phyloP scores from a whole-genome alignment of 495 filamentous ascomycete genomes.

The Lentithecium fluviatile region DNA sequence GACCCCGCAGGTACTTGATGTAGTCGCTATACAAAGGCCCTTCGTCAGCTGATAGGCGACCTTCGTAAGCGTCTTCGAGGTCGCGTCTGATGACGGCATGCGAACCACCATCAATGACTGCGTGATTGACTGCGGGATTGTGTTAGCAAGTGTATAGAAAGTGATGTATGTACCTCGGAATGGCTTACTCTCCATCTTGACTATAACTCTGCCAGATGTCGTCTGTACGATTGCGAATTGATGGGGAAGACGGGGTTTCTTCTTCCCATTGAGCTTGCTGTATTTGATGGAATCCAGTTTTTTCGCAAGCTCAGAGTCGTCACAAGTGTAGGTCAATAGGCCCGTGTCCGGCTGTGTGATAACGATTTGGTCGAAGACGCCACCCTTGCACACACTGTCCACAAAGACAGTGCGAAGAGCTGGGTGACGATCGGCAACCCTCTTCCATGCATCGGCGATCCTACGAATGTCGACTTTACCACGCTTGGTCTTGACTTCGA shows the following conservation, averaged over 20 bases:
- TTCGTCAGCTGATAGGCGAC: slow-evolving; percentile 38
- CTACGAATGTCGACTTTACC: slow-evolving; percentile 43
- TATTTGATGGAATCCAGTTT: slow-evolving; percentile 45
- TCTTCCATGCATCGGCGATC: slow-evolving; percentile 53
- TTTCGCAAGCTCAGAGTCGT: slow-evolving; percentile 41
- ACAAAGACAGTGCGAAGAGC: slow-evolving; percentile 57
- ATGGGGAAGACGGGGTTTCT: slow-evolving; percentile 48
- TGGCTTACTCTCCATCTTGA: slow-evolving; percentile 58
- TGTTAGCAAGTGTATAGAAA: too few species aligned
- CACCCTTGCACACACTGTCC: slow-evolving; percentile 52
- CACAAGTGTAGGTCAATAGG: slow-evolving; percentile 46
- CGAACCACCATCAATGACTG: slow-evolving; percentile 52
- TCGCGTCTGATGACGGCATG: slow-evolving; percentile 52
- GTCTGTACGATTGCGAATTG: slow-evolving; percentile 52
- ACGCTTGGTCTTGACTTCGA: slow-evolving; percentile 44
- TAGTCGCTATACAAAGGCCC: slow-evolving; percentile 57
- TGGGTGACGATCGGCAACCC: slow-evolving; percentile 55
- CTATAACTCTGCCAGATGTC: slow-evolving; percentile 42
- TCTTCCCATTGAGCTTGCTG: slow-evolving; percentile 42
- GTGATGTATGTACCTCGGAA: too few species aligned
- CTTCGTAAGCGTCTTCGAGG: slow-evolving; percentile 51
- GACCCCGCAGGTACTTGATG: slow-evolving; percentile 48
- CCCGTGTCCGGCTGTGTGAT: slow-evolving; percentile 46
- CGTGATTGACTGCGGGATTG: too few species aligned
- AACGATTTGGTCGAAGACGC: slow-evolving; percentile 56